Evolutionary conservation across 257 asterid genomes (phyloP), one percentile per base, ranked within the genome.

Genomic region (Capsicum chinense): DNA sequence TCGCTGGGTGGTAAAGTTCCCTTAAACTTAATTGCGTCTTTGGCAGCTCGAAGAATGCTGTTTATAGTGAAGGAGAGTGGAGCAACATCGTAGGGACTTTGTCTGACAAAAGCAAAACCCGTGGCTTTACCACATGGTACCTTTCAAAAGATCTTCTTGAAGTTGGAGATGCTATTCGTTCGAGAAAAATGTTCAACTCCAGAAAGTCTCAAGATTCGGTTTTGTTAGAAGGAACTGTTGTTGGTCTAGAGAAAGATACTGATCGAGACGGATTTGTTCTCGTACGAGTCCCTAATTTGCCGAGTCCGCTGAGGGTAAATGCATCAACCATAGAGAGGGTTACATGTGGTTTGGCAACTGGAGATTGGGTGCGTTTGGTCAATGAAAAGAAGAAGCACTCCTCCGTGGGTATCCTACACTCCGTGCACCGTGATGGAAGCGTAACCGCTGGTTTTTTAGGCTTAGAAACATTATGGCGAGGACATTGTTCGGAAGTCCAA

Each of bases 351-450:
- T 88, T 92, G 69, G 87, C 93, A 42, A 79, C 91, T 6, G 97
- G 97, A 50, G 92, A 92, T 88, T 92, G 93, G 94, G 94, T 92
- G 37, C 87, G 66, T 7, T 83, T 92, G 67, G 83, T 84, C 35
- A 80, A 85, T 83, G 92, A 82, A 80, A 86, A 52, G 48, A 69
- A 48, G 50, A 58, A 88, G 50, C 93, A 91, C 86, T 89, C 93
- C 3, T 83, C 89, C 47, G 85, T 91, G 44, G 97, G 97, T 8
- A 88, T 92, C 66, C 66, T 92, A 37, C 94, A 91, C 83, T 80
- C 88, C 21, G 90, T 92, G 67, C 86, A 85, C 21, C 91, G 94
- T 35, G 91, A 92, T 78, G 94, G 92, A 83, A 87, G 17, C 26
- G 84, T 85, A 58, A 73, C 80, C 5, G 93, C 86, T 33, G 93